A percentile compares a stretch with the other conserved stretches of the same genome.
phyloP scores from a whole-genome alignment of 495 filamentous ascomycete genomes.

The Neurospora sp. region DNA sequence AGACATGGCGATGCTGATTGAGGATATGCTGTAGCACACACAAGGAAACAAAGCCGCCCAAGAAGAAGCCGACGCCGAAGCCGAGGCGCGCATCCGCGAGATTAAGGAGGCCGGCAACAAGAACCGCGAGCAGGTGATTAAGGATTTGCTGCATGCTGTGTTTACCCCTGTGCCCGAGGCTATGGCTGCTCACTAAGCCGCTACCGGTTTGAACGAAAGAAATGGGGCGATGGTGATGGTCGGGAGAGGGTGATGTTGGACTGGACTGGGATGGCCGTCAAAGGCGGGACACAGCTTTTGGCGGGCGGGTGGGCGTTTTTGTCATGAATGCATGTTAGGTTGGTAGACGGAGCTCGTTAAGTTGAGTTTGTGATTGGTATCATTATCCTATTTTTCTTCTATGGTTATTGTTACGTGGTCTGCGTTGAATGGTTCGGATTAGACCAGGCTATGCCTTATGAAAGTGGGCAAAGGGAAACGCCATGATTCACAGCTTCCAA shows the following conservation, averaged over 20 bases:
- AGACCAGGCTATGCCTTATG: neutral
- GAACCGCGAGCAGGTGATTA: constrained; percentile 67
- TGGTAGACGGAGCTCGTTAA: neutral
- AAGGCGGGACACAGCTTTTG: no score
- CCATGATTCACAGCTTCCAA: no score
- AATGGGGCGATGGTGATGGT: neutral
- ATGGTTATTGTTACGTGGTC: neutral
- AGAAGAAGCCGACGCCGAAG: constrained; percentile 74
- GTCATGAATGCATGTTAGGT: neutral
- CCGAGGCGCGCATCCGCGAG: constrained; percentile 67
- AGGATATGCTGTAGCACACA: constrained; percentile 48
- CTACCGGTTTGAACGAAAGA: no score
- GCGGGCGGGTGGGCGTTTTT: neutral
- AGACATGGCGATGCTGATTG: no score
- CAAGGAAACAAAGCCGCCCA: constrained; percentile 82
- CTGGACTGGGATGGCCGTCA: neutral
- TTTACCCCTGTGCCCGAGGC: constrained; percentile 25
- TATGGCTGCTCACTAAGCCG: neutral
- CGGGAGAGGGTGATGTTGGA: neutral
- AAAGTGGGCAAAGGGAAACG: neutral
- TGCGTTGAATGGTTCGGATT: neutral
- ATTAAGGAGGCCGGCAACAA: constrained; percentile 73
- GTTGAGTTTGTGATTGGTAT: neutral
- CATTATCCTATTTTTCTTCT: neutral
- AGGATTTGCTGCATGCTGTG: constrained; percentile 69